Evolutionary conservation across 2,329 filamentous ascomycete genomes (phyloP).

Genomic region (Chrysoporthe cubensis): DNA sequence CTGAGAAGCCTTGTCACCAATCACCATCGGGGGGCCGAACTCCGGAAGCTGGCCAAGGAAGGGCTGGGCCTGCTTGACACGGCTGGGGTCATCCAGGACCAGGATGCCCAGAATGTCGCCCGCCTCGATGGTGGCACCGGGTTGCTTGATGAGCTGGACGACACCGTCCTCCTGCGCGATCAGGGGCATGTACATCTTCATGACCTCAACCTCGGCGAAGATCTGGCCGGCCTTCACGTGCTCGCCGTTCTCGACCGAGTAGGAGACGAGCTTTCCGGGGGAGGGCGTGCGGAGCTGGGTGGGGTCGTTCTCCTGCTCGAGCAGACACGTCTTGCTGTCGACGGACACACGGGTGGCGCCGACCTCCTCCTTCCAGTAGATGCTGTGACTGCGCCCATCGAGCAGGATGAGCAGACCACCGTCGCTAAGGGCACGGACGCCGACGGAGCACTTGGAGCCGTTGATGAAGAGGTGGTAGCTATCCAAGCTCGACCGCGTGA

Average conservation of each 20-base stretch:
- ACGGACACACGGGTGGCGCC: constrained; percentile 94
- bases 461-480: constrained; percentile 99
- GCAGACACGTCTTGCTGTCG: constrained; percentile 95
- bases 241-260: constrained; percentile 91
- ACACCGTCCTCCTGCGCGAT: constrained; percentile 93
- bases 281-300: constrained; percentile 94
- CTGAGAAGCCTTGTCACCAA: constrained; percentile 91
- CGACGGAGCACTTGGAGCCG: constrained; percentile 92
- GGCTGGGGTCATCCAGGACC: constrained; percentile 89
- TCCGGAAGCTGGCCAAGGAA: constrained; percentile 91
- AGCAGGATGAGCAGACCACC: constrained; percentile 91
- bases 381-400: constrained; percentile 91
- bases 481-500: constrained; percentile 86
- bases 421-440: constrained; percentile 89
- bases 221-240: constrained; percentile 91
- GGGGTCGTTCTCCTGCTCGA: constrained; percentile 98
- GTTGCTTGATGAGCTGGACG: constrained; percentile 98
- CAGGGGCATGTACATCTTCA: constrained; percentile 99
- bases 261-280: constrained; percentile 97
- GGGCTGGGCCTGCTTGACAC: constrained; percentile 94
- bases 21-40: constrained; percentile 81
- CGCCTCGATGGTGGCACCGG: constrained; percentile 94
- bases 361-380: constrained; percentile 99
- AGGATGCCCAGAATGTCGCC: constrained; percentile 98
- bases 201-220: constrained; percentile 97